Base-by-base conservation (phyloP, 257 asterid species). In the Rubia yunnanensis region DNA sequence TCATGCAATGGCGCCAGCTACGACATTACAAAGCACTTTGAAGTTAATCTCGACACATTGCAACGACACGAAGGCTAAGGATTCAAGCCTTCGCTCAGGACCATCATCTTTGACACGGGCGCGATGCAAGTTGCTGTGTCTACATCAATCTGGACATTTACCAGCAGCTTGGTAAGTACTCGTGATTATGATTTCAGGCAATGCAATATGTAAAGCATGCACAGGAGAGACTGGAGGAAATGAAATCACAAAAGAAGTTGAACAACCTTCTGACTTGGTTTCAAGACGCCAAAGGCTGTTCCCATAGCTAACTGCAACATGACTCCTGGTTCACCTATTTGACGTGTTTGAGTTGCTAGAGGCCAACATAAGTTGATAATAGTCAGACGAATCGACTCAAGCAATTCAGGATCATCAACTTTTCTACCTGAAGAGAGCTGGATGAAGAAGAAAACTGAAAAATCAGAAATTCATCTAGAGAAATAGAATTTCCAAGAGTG, bases 311-410 rank as follows among this genome's bases (percentile, higher is more conserved):
- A 74, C 82, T 76, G 92, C 3, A 79, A 73, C 99, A 88, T 24
- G 99, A 92, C 77, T 92, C 99, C 99, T 90, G 85, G 68, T 66
- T 72, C 69, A 71, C 72, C 68, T 69, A 72, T 63, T 66, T 26
- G 50, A 63, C n/a, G 44, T 17, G 46, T 38, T n/a, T 18, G 20
- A 66, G 48, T 65, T 50, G 27, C 59, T 56, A 69, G 30, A 70
- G 30, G 68, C 59, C 4, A 7, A 49, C 70, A 48, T 73, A 69
- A 72, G 64, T 85, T 90, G 81, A 92, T 92, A 63, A 92, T 85
- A 58, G 99, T 92, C 89, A 92, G 79, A 65, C 99, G 97, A 75
- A 92, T 92, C 17, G 99, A 92, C 89, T 92, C 99, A 1, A 92
- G 99, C 76, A 84, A 77, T 82, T 92, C 99, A 10, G 99, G 94